Percentiles rank a stretch among this genome's conserved stretches.
phyloP scores from a whole-genome alignment of 805 yeast genomes.

The Suhomyces xylopsoci region DNA sequence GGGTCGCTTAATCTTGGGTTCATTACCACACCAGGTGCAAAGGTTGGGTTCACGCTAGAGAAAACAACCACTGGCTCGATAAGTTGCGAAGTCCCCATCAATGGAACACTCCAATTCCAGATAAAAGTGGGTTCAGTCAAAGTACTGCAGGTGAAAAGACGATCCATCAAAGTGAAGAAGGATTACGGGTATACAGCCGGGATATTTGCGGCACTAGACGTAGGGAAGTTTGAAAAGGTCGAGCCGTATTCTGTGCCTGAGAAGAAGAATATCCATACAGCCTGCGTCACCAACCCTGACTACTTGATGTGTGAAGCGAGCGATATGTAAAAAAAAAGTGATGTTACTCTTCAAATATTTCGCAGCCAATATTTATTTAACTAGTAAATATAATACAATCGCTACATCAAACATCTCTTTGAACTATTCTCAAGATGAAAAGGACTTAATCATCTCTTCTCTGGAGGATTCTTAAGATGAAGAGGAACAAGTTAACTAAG shows the following conservation, averaged over 20 bases:
- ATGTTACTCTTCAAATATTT: too few relatives aligned
- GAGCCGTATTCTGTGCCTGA: neutral
- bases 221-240: slow-evolving; percentile 6
- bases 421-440: too few relatives aligned
- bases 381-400: too few relatives aligned
- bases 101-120: slow-evolving; percentile 7
- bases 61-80: slow-evolving; percentile 2
- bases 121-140: slow-evolving; percentile 3
- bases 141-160: neutral
- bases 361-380: neutral
- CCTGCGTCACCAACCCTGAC: slow-evolving; percentile 7
- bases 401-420: too few relatives aligned
- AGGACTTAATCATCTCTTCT: slow-evolving; percentile 13
- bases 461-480: slow-evolving; percentile 64
- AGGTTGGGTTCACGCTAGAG: neutral
- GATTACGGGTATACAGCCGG: neutral
- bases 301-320: neutral
- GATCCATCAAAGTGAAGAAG: neutral
- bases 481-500: slow-evolving; percentile 74
- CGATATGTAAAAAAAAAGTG: too few relatives aligned
- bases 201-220: neutral
- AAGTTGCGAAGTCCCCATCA: slow-evolving; percentile 6
- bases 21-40: neutral
- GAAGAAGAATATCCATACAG: slow-evolving; percentile 3
- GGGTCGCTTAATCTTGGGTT: neutral